A percentile compares a stretch with the other conserved stretches of the same genome.
Evolutionary conservation across 768 basidiomycete species (phyloP).

Genomic region (Suillus plorans): DNA sequence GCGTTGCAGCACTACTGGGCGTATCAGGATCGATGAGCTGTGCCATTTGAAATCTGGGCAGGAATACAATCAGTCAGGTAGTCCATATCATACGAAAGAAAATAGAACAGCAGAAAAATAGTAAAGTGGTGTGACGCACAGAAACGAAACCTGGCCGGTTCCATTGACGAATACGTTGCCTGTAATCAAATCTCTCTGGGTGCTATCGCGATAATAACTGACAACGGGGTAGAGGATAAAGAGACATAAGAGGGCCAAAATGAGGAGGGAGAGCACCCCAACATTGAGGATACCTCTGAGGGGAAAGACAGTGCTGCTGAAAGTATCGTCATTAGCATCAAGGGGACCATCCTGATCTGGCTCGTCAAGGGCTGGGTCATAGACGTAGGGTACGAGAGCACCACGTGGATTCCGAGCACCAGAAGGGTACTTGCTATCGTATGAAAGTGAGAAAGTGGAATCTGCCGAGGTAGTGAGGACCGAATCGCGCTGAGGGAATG

Average conservation of each 20-base stretch:
- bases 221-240: constrained; percentile 85
- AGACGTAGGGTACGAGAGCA: constrained; percentile 65
- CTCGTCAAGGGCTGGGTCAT: constrained; percentile 62
- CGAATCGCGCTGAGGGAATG: constrained; percentile 35
- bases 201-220: constrained; percentile 44
- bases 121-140: constrained; percentile 31
- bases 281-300: constrained; percentile 67
- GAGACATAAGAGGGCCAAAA: constrained; percentile 60
- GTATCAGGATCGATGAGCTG: constrained; percentile 71
- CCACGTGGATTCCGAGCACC: constrained; percentile 30
- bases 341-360: constrained; percentile 75
- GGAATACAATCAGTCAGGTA: neutral
- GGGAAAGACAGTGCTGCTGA: constrained; percentile 27
- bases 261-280: constrained; percentile 60
- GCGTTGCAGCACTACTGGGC: constrained; percentile 52
- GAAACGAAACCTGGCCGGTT: constrained; percentile 64
- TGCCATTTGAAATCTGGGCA: constrained; percentile 42
- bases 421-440: constrained; percentile 67
- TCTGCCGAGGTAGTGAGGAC: constrained; percentile 54
- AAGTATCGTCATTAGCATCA: constrained; percentile 44
- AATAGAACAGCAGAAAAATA: neutral
- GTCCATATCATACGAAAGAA: constrained; percentile 12
- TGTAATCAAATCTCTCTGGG: constrained; percentile 46
- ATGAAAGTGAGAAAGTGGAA: constrained; percentile 46
- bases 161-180: constrained; percentile 67